Evolutionary conservation across 768 basidiomycete genomes (phyloP).

Genomic region (Rhodotorula taiwanensis): DNA sequence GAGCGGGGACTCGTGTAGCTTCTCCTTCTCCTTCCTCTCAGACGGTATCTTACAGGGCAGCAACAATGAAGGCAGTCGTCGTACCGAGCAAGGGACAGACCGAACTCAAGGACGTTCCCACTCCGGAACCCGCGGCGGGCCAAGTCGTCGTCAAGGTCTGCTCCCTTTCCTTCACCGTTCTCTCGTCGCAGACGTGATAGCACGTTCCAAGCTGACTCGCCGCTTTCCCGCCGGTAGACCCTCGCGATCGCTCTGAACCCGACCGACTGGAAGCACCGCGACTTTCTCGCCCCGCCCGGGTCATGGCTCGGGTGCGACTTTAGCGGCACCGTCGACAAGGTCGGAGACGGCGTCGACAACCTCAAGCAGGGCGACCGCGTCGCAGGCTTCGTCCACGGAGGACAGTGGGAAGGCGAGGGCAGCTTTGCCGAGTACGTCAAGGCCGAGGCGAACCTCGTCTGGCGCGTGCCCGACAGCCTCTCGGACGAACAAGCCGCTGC

Average conservation of each 20-base stretch:
- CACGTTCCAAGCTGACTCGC: not conserved
- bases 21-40: not conserved
- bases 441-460: conserved; percentile 11
- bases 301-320: conserved; percentile 27
- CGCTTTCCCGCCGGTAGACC: not conserved
- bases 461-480: conserved; percentile 23
- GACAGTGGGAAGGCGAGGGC: conserved; percentile 16
- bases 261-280: conserved; percentile 25
- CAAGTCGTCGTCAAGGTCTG: conserved; percentile 29
- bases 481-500: conserved; percentile 22
- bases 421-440: conserved; percentile 29
- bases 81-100: conserved; percentile 9
- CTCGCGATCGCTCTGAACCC: conserved; percentile 20
- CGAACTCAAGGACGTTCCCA: conserved; percentile 9
- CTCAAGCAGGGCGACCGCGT: conserved; percentile 34
- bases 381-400: conserved; percentile 26
- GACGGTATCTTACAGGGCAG: not conserved
- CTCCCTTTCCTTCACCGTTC: not conserved
- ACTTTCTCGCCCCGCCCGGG: conserved; percentile 14
- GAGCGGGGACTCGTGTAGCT: too few species aligned
- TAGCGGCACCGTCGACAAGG: conserved; percentile 11
- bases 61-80: conserved; percentile 6
- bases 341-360: conserved; percentile 14
- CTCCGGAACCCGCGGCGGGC: not conserved
- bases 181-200: not conserved